phyloP scores from a whole-genome alignment of 2,329 filamentous ascomycete genomes.

The Remersonia thermophila region DNA sequence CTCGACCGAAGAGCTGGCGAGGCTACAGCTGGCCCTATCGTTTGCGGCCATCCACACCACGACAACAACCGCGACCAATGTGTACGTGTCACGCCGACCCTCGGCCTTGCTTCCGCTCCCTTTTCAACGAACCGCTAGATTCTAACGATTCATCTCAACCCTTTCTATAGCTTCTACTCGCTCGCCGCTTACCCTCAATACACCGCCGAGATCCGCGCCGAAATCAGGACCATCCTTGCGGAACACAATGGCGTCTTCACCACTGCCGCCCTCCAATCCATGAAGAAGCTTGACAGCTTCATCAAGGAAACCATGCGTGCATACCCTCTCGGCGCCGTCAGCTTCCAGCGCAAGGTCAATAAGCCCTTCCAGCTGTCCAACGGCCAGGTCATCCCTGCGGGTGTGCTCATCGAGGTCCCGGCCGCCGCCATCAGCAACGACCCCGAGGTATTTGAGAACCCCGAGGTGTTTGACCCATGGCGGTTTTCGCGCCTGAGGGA shows the following conservation, averaged over 20 bases:
- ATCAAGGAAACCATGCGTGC: slow-evolving; percentile 22
- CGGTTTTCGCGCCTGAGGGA: slow-evolving; percentile 27
- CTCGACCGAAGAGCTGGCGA: slow-evolving; percentile 24
- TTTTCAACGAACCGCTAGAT: neutral
- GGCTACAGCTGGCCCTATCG: slow-evolving; percentile 30
- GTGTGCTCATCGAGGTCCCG: slow-evolving; percentile 31
- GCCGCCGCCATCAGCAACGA: slow-evolving; percentile 26
- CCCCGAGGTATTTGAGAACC: slow-evolving; percentile 23
- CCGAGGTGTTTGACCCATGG: slow-evolving; percentile 27
- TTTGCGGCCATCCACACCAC: slow-evolving; percentile 43
- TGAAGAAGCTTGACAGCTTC: slow-evolving; percentile 24
- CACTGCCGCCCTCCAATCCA: slow-evolving; percentile 19
- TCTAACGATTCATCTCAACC: too few relatives aligned
- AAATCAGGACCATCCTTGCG: slow-evolving; percentile 30
- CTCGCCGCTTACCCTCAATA: slow-evolving; percentile 38
- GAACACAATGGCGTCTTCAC: slow-evolving; percentile 22
- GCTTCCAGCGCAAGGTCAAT: slow-evolving; percentile 39
- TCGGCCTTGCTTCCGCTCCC: neutral
- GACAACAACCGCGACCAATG: slow-evolving; percentile 32
- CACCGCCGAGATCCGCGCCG: slow-evolving; percentile 37
- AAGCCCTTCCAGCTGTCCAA: slow-evolving; percentile 40
- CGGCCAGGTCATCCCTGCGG: slow-evolving; percentile 36
- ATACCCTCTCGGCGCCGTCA: slow-evolving; percentile 20
- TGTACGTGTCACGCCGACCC: slow-evolving; percentile 17
- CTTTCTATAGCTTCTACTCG: slow-evolving; percentile 34